Base-by-base conservation (phyloP, 306 rosid genomes). In the Styphnolobium japonicum region DNA sequence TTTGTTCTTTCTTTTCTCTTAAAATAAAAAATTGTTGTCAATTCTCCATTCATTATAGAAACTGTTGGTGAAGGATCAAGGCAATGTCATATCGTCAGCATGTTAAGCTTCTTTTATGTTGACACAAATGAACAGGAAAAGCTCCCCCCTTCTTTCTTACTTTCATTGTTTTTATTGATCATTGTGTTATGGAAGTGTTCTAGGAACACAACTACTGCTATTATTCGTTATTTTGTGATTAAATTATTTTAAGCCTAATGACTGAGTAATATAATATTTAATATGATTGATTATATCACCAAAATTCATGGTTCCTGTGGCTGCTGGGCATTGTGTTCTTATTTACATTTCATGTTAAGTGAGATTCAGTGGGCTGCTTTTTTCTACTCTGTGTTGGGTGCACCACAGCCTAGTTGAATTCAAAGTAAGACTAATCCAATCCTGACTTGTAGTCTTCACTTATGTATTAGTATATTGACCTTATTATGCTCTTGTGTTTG, bases 341-440 rank as follows among this genome's bases (percentile, higher is more conserved):
- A 7, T 74, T 64, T 40, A 58, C 76, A 33, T 81, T 86, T 81
- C 92, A 95, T 98, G 93, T 87, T 95, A 87, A 95, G 96, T 71
- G 92, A 95, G 86, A 90, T 90, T 86, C 99, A 92, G 71, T 95
- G 98, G 98, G 99, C 98, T 11, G 99, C 99, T 79, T 95, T 93
- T 90, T 95, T 85, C 88, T 95, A 36, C 91, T 95, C 23, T 91
- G 89, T 83, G 97, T 94, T 42, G 98, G 98, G 70, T 95, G 98
- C 88, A 95, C 98, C 58, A 95, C 96, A 1, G 94, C 98, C 23
- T 96, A 95, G 78, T 88, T 95, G 72, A 92, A 92, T 77, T 86
- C 98, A 58, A 93, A 89, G 98, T 95, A 88, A 85, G 88, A 69
- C 71, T 39, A 57, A 46, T 77, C 34, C 55, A 78, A 53, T 36